phyloP scores from a whole-genome alignment of 208 protist genomes.

The Angomonas deanei region DNA sequence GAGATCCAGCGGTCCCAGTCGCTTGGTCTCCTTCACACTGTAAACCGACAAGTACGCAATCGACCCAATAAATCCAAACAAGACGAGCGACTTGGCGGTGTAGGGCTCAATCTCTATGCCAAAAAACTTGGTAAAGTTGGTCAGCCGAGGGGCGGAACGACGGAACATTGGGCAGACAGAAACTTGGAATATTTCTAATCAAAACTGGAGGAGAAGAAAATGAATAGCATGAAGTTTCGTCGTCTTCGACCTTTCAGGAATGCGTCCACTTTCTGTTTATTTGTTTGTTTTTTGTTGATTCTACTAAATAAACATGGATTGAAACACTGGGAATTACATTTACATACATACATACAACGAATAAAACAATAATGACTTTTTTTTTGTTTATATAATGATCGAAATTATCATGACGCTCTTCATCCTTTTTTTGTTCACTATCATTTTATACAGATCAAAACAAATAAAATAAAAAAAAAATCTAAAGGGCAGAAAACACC shows the following conservation, averaged over 20 bases:
- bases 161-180: conserved; percentile 37
- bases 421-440: too few species aligned
- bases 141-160: conserved; percentile 31
- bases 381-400: too few species aligned
- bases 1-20: conserved; percentile 67
- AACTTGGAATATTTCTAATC: too few species aligned
- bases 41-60: conserved; percentile 67
- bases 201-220: conserved; percentile 2
- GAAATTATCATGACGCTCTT: too few species aligned
- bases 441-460: too few species aligned
- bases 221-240: not conserved
- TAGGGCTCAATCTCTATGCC: conserved; percentile 71
- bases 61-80: conserved; percentile 75
- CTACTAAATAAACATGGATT: not conserved
- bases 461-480: conserved; percentile 20
- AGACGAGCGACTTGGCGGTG: conserved; percentile 72
- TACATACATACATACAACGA: too few species aligned
- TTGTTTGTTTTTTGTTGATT: not conserved
- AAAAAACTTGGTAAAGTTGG: conserved; percentile 46
- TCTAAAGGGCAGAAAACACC: too few species aligned
- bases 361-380: not conserved
- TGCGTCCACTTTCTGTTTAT: not conserved
- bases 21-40: conserved; percentile 75
- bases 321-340: not conserved
- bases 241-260: not conserved